Evolutionary conservation across 2,329 filamentous ascomycete genomes (phyloP), one percentile per base, ranked within the genome.

Genomic region (Colletotrichum trifolii): DNA sequence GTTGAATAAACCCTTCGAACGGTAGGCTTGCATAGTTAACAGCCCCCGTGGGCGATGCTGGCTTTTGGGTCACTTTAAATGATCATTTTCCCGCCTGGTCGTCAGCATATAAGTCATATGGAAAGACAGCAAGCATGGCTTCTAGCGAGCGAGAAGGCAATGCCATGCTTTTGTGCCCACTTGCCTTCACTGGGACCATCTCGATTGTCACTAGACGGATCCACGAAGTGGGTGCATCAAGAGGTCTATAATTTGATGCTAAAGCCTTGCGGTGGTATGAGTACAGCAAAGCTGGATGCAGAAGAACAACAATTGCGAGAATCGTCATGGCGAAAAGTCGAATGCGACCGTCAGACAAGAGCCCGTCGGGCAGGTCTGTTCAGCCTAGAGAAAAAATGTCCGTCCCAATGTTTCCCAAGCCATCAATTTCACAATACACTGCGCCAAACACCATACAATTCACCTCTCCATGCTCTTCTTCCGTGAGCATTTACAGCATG

Each of bases 231-330:
- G 2, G 4, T 38, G 11, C 48, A 54, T 36, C 47, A 48, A 48
- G 11, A 17, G 33, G 8, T 38, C 13, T 39, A 25, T 15, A 64
- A 48, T 48, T 43, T n/a, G 42, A 43, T 56, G 25, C 42, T 47
- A 39, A 40, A 13, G 38, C 38, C 38, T 13, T 40, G 13, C 38
- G 1, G 38, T 13, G 38, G 2, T 40, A 10, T 13, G 38, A 1
- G 38, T 40, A 9, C 13, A 1, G 13, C 42, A 35, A 40, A 55
- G 33, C 40, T 35, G 33, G 15, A 45, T 15, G 13, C n/a, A 40
- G 35, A 45, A 47, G 53, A 46, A 47, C 13, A 33, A 45, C 53
- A 13, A 46, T 36, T 13, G 36, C 8, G 10, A 42, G 9, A 8
- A 9, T 38, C 8, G 40, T 2, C 8, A 13, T 33, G n/a, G 10